Evolutionary conservation across 176 grass and related monocot genomes (phyloP), one percentile per base, ranked within the genome.

Genomic region (Carex littledalei): DNA sequence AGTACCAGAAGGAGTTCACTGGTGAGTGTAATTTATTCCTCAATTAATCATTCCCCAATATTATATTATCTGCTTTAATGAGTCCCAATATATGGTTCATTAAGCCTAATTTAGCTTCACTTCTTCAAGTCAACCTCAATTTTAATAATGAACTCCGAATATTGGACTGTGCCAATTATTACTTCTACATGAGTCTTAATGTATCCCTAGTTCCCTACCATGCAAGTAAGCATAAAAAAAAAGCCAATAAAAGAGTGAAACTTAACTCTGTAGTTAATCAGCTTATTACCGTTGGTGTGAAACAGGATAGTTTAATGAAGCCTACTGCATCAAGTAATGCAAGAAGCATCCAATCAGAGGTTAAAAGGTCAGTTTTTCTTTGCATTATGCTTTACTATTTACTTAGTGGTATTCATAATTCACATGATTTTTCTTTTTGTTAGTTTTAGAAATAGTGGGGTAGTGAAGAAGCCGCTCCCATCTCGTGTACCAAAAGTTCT

Each of bases 271-370:
- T 57, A 78, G 5, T 55, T 56, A 56, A 78, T 29, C 73, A 55
- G 50, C 22, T 78, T 78, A 56, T 56, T 53, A 26, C 26, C 18
- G 13, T 78, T 56, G 24, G 43, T 65, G 21, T 67, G 61, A 3
- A 83, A 69, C 49, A 83, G 81, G 81, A 83, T 52, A 83, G 61
- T 83, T 69, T 83, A 67, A 68, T 83, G 63, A 83, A 60, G 41
- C 81, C 81, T 6, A 83, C 81, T 5, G 81, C 81, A 69, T 60
- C 81, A 67, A 83, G 81, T 69, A 83, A 52, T 53, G 81, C 81
- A 53, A 83, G 81, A 83, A 67, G 41, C n/a, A 68, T 67, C 21
- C 69, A 31, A 52, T 66, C 81, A 18, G 61, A 65, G 41, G 62
- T 35, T 54, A 52, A 83, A 68, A 68, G 81, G 81, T 83, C 17